A percentile compares a stretch with the other conserved stretches of the same genome.
Conservation (phyloP, 2,329 filamentous ascomycete species). For the Colletotrichum tamarilloi region DNA sequence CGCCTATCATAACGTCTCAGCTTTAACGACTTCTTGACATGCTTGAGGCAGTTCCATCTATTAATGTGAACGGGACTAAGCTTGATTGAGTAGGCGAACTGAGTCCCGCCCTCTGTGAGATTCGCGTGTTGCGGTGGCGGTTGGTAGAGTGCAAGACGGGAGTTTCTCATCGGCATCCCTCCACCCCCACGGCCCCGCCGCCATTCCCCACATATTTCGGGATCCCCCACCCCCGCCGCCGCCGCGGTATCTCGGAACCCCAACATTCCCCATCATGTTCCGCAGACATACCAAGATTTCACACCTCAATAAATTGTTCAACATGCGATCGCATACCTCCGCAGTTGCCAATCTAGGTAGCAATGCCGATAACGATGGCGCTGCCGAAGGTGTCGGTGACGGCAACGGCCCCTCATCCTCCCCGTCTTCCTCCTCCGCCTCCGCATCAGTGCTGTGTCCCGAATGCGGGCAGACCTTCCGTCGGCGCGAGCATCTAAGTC, state of each 20-base stretch:
- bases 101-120: not conserved
- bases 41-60: not conserved
- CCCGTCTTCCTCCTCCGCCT: not conserved
- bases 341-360: not conserved
- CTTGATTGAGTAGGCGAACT: not conserved
- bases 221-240: not conserved
- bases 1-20: not conserved
- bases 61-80: not conserved
- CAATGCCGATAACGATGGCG: not conserved
- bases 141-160: not conserved
- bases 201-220: not conserved
- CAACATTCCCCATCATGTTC: not conserved
- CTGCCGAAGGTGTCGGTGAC: not conserved
- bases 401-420: not conserved
- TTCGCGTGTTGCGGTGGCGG: not conserved
- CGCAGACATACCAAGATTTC: not conserved
- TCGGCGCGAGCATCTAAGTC: conserved; percentile 9
- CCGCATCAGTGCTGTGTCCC: conserved; percentile 2
- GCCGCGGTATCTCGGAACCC: not conserved
- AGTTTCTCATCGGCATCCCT: not conserved
- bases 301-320: not conserved
- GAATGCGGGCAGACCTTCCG: conserved; percentile 4
- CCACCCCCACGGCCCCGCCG: not conserved
- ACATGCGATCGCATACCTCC: not conserved
- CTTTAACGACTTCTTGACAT: not conserved